Evolutionary conservation across 352 stramenopile species (phyloP).

Genomic region (Pythium chondricola): DNA sequence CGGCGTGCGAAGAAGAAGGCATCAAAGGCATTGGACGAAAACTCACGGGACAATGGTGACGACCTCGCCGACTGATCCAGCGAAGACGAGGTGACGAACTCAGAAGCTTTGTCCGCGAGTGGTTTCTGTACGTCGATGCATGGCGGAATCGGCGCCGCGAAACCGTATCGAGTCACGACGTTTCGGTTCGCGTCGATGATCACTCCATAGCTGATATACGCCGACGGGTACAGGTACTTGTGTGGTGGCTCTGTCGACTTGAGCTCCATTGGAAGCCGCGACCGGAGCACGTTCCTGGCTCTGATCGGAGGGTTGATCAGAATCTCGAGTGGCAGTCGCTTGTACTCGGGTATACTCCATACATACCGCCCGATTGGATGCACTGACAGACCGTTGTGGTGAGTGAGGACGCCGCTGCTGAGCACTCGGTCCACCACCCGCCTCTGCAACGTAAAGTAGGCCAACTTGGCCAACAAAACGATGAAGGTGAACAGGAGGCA

Average conservation of each 20-base stretch:
- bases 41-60: too few species aligned
- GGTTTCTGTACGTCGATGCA: too few species aligned
- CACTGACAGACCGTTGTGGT: background rate
- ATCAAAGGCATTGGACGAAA: too few species aligned
- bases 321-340: background rate
- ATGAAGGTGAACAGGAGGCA: background rate
- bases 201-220: background rate
- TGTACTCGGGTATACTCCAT: too few species aligned
- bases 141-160: background rate
- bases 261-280: background rate
- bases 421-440: background rate
- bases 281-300: background rate
- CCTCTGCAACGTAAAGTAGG: background rate
- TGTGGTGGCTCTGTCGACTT: too few species aligned
- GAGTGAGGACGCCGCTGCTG: background rate
- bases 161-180: background rate
- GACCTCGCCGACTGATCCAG: too few species aligned
- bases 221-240: background rate
- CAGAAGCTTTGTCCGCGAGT: too few species aligned
- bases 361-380: background rate
- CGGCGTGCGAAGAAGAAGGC: background rate
- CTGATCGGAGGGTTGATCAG: background rate
- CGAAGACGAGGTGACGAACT: too few species aligned
- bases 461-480: slow-evolving; percentile 3
- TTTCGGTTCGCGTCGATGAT: background rate